Conservation (phyloP, 164 flowering plant species). For the Umbilicus rupestris region DNA sequence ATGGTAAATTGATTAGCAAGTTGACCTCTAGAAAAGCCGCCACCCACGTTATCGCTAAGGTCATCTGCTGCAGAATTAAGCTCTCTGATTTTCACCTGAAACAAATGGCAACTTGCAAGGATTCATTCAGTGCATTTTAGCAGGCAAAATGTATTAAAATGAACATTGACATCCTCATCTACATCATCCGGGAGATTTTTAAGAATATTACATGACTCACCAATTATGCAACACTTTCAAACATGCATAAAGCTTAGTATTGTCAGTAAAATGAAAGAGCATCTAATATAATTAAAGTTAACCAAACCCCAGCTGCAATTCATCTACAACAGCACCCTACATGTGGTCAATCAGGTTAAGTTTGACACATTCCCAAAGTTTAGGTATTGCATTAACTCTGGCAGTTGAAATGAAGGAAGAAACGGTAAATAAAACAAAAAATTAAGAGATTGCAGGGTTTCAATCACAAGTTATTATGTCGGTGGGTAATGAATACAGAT, state of each 20-base stretch:
- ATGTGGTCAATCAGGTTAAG: too few relatives aligned
- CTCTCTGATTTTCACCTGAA: constrained; percentile 4
- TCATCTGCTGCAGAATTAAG: background rate
- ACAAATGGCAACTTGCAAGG: background rate
- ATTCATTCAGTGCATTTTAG: background rate
- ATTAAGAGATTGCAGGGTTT: background rate
- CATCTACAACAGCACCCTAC: too few relatives aligned
- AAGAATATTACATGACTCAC: background rate
- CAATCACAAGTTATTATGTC: background rate
- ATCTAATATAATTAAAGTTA: background rate
- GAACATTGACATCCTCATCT: background rate
- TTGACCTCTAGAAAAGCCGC: background rate
- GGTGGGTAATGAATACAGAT: background rate
- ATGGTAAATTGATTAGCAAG: background rate
- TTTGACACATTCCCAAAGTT: too few relatives aligned
- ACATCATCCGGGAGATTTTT: too few relatives aligned
- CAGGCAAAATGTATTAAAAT: background rate
- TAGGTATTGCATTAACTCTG: too few relatives aligned
- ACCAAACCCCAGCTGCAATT: too few relatives aligned
- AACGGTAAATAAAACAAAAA: too few relatives aligned
- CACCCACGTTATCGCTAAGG: background rate
- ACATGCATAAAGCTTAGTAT: background rate
- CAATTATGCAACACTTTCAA: background rate
- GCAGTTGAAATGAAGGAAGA: too few relatives aligned
- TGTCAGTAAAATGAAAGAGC: background rate